Base-by-base conservation (phyloP, 2,329 filamentous ascomycete genomes). In the Akanthomyces uredinophilus region DNA sequence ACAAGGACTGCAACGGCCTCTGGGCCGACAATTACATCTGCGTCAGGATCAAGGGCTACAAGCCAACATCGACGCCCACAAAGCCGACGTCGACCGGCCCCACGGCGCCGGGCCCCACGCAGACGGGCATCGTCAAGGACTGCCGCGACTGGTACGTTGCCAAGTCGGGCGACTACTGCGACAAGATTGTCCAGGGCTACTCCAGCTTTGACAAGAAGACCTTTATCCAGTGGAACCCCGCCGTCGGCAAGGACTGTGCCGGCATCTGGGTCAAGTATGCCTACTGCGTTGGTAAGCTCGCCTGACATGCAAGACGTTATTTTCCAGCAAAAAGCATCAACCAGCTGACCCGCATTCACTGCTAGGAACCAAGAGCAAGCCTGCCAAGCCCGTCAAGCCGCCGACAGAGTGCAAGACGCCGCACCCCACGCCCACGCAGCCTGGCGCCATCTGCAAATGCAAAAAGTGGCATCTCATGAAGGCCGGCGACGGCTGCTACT, bases 121-220 rank as follows among this genome's bases (percentile, higher is more conserved):
- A 56, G 27, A 22, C 51, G 6, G 60, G 43, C 44, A 41, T 62
- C 29, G 24, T 22, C 13, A 32, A 35, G 16, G 44, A 58, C 53
- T 62, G 60, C 54, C 41, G 27, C 32, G 46, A 44, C 29, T 62
- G 41, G 51, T 55, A 57, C 52, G 16, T 49, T 13, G 60, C 52
- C 13, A n/a, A 56, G 11, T 10, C 43, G 20, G 60, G 60, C 22
- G 54, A 62, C 53, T 49, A 24, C 35, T 62, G 54, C 39, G 46
- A 46, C 39, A 57, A 35, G 35, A 58, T 62, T 58, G 51, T 55
- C 32, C 32, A 41, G 18, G 37, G 35, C 35, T 35, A 57, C 46
- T 18, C 35, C 44, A 39, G 35, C 37, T 32, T 58, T 22, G 50
- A 46, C 39, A 35, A 32, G 20, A 24, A 20, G 13, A 27, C 44